Conservation (phyloP, 176 grass and related monocot genomes). For the Themeda triandra region DNA sequence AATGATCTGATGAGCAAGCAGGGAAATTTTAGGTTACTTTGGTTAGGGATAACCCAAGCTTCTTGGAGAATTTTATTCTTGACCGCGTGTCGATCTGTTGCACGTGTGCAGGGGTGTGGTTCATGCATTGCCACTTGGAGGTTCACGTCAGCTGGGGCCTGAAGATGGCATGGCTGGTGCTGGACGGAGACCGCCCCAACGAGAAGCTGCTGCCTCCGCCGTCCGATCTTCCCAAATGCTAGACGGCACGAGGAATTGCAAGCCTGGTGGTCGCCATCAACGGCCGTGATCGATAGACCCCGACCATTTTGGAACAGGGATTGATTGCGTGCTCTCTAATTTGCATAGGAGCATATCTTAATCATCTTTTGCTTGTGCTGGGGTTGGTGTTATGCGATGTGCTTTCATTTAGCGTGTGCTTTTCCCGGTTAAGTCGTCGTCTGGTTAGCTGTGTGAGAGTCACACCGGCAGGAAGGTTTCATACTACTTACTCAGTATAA, state of each 20-base stretch:
- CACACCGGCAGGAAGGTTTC: slow-evolving; percentile 15
- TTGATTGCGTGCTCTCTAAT: slow-evolving; percentile 33
- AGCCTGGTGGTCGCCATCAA: neutral
- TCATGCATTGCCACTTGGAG: slow-evolving; percentile 92
- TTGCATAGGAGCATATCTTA: slow-evolving; percentile 23
- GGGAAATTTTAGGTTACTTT: neutral
- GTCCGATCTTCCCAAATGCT: slow-evolving; percentile 71
- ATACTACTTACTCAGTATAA: neutral
- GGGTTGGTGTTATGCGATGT: slow-evolving; percentile 35
- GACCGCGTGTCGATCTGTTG: neutral
- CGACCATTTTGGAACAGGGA: neutral
- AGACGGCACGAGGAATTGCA: neutral
- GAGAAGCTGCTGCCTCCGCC: slow-evolving; percentile 79
- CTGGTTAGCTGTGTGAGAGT: slow-evolving; percentile 25
- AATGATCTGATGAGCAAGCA: neutral
- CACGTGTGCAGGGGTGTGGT: slow-evolving; percentile 63
- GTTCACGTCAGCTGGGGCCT: slow-evolving; percentile 84
- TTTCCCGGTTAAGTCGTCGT: slow-evolving; percentile 16
- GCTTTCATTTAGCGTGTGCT: slow-evolving; percentile 1
- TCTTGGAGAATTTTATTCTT: neutral
- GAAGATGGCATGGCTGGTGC: slow-evolving; percentile 82
- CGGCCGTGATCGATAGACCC: slow-evolving; percentile 6
- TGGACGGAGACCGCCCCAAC: slow-evolving; percentile 56
- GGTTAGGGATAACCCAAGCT: neutral
- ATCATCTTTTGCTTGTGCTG: slow-evolving; percentile 23